Percentiles rank a stretch among this genome's conserved stretches.
Evolutionary conservation across 148 eudicot genomes (phyloP).

Genomic region (Camellia japonica): DNA sequence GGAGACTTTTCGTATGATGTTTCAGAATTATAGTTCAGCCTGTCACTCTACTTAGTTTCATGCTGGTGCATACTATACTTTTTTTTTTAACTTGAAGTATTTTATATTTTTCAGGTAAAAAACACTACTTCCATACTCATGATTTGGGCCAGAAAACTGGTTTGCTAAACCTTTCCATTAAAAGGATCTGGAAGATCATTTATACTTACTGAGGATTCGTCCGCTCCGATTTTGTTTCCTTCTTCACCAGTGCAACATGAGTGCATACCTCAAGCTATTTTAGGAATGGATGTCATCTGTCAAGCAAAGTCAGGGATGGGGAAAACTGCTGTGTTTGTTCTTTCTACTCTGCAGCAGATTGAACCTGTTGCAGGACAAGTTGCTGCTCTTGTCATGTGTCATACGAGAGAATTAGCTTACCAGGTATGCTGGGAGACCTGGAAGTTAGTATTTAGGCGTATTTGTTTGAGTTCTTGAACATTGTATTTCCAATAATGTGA

Average conservation of each 20-base stretch:
- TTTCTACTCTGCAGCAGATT: conserved; percentile 58
- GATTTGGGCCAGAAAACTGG: conserved; percentile 30
- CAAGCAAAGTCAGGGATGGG: conserved; percentile 74
- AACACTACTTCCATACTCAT: conserved; percentile 27
- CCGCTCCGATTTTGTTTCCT: conserved; percentile 43
- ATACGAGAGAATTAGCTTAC: conserved; percentile 59
- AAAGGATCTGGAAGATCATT: conserved; percentile 32
- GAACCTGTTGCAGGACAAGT: conserved; percentile 63
- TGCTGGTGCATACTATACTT: no score
- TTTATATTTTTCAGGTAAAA: conserved; percentile 39
- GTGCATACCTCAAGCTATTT: conserved; percentile 62
- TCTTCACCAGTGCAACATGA: conserved; percentile 66
- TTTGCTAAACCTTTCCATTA: conserved; percentile 36
- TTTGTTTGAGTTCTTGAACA: background rate
- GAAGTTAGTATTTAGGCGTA: background rate
- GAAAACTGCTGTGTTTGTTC: conserved; percentile 62
- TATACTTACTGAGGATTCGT: conserved; percentile 35
- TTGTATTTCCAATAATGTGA: background rate
- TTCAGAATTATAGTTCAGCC: no score
- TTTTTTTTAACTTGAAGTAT: background rate
- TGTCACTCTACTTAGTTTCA: no score
- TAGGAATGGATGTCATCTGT: conserved; percentile 66
- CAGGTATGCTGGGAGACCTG: conserved; percentile 29
- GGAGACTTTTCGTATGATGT: no score
- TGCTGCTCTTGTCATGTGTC: conserved; percentile 62